These are phyloP conservation scores for Selenicereus undatus DNA, from an alignment of 148 eudicot genomes.

Conservation along the genomic window DNA sequence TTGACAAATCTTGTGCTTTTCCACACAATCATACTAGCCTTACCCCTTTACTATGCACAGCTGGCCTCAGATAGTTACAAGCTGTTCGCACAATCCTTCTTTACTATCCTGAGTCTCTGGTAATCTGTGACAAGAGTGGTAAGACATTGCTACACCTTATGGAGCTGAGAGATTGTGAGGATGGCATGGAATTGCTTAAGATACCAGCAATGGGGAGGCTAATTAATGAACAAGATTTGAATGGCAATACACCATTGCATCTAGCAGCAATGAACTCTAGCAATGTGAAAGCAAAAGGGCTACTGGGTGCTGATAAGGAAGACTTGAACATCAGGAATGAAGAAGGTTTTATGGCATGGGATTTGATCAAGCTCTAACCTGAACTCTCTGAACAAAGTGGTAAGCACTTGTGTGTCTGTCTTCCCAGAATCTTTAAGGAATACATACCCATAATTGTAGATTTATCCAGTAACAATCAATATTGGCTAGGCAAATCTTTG, in stretches of 20 bases:
- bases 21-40: slow-evolving; percentile 34
- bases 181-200: slow-evolving; percentile 28
- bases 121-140: slow-evolving; percentile 26
- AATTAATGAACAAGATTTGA: slow-evolving; percentile 33
- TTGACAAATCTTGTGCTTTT: slow-evolving; percentile 35
- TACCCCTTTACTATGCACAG: slow-evolving; percentile 38
- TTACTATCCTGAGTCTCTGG: slow-evolving; percentile 34
- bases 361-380: slow-evolving; percentile 32
- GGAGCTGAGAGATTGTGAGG: slow-evolving; percentile 24
- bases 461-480: background rate
- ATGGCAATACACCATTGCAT: slow-evolving; percentile 46
- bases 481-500: background rate
- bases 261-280: slow-evolving; percentile 30
- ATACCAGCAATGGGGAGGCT: slow-evolving; percentile 25
- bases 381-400: slow-evolving; percentile 39
- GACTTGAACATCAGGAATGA: slow-evolving; percentile 23
- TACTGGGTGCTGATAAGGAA: slow-evolving; percentile 27
- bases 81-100: slow-evolving; percentile 35
- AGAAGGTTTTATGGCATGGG: slow-evolving; percentile 38
- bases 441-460: too few relatives aligned
- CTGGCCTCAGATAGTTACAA: slow-evolving; percentile 29
- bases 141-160: slow-evolving; percentile 35
- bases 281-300: slow-evolving; percentile 28
- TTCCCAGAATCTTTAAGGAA: too few relatives aligned
- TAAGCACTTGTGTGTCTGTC: slow-evolving; percentile 21